phyloP scores from a whole-genome alignment of 805 yeast species.

The Naumovozyma castellii region DNA sequence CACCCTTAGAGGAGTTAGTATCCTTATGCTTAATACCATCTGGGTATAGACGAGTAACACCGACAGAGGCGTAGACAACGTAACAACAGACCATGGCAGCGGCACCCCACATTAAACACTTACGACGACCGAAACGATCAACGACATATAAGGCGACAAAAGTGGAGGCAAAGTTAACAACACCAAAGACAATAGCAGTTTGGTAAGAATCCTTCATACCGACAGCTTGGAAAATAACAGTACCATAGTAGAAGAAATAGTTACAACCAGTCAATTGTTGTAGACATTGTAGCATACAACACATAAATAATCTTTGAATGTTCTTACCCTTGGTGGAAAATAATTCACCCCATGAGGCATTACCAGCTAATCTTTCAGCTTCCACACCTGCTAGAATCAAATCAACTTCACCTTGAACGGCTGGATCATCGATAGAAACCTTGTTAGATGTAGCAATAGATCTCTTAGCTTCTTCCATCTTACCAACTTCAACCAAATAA shows the following conservation, averaged over 20 bases:
- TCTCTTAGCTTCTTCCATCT: constrained; percentile 50
- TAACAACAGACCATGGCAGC: constrained; percentile 36
- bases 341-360: constrained; percentile 55
- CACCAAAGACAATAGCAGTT: constrained; percentile 56
- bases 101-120: constrained; percentile 38
- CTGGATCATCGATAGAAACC: constrained; percentile 42
- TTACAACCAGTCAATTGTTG: constrained; percentile 58
- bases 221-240: constrained; percentile 22
- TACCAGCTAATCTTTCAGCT: constrained; percentile 50
- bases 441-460: constrained; percentile 54
- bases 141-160: constrained; percentile 39
- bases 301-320: constrained; percentile 35
- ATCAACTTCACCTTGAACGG: constrained; percentile 48
- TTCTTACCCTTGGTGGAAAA: constrained; percentile 61
- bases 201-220: constrained; percentile 43
- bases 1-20: constrained; percentile 27
- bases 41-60: constrained; percentile 37
- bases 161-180: constrained; percentile 44
- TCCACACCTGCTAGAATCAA: constrained; percentile 51
- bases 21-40: constrained; percentile 30
- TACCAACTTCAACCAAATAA: constrained; percentile 46
- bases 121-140: constrained; percentile 43
- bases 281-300: constrained; percentile 45
- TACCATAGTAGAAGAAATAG: constrained; percentile 57
- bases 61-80: constrained; percentile 45